Conservation (phyloP, 2,329 filamentous ascomycete species). For the Monosporascus sp. region DNA sequence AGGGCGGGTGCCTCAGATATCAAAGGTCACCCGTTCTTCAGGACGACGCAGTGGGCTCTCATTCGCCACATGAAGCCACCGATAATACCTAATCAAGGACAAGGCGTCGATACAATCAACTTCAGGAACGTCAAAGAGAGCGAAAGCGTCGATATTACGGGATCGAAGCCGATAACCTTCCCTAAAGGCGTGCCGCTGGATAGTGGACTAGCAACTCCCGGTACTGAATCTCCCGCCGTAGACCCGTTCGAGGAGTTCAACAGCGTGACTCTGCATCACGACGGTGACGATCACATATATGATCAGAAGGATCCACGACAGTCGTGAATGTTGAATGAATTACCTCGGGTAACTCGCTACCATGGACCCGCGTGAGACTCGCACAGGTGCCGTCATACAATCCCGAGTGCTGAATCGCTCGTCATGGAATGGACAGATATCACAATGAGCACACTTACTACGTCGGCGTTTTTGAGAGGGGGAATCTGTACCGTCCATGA, state of each 20-base stretch:
- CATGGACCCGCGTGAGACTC: too few species aligned
- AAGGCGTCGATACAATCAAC: slow-evolving; percentile 89
- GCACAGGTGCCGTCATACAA: too few species aligned
- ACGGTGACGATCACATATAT: slow-evolving; percentile 67
- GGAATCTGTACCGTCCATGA: too few species aligned
- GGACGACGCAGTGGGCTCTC: slow-evolving; percentile 91
- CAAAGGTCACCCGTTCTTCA: slow-evolving; percentile 94
- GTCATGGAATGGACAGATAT: too few species aligned
- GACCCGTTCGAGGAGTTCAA: slow-evolving; percentile 99
- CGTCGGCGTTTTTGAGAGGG: too few species aligned
- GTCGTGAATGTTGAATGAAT: too few species aligned
- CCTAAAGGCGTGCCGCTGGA: slow-evolving; percentile 80
- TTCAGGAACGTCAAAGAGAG: slow-evolving; percentile 98
- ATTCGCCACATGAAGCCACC: slow-evolving; percentile 97
- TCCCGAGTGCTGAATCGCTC: too few species aligned
- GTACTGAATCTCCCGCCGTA: slow-evolving; percentile 58
- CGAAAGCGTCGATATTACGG: slow-evolving; percentile 81
- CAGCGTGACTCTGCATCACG: slow-evolving; percentile 93
- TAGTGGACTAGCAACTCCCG: slow-evolving; percentile 78
- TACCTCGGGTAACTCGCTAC: too few species aligned
- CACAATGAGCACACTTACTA: too few species aligned
- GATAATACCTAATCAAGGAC: slow-evolving; percentile 87
- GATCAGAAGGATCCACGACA: slow-evolving; percentile 15
- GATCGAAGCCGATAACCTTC: slow-evolving; percentile 45
- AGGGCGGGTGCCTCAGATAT: slow-evolving; percentile 95